Evolutionary conservation across 2,329 filamentous ascomycete genomes (phyloP), one percentile per base, ranked within the genome.

Genomic region (Ramichloridium luteum): DNA sequence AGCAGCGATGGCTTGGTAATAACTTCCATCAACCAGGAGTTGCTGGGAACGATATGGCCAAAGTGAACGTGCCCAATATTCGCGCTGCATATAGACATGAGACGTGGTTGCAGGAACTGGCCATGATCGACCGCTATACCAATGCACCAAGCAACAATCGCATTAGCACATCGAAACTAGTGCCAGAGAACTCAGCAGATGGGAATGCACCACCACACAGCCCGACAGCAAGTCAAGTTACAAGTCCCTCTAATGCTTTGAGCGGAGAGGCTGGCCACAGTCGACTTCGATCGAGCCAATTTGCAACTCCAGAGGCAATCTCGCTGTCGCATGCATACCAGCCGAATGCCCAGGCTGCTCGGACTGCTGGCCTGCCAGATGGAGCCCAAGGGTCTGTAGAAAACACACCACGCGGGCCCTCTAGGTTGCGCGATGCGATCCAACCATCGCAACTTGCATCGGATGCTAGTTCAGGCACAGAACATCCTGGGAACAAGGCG

Each of bases 21-120:
- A 73, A 81, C 41, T 96, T 78, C 54, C 67, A 80, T 50, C 62
- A 79, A 23, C 80, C 82, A 1, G 90, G 90, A 2, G 77, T 81
- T 22, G 68, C 71, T 34, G 90, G 90, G 10, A 98, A 98, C 45
- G 78, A 79, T 43, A 90, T 96, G 70, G 80, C 80, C 31, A 94
- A 96, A 61, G 93, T 84, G 37, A 98, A 98, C 53, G 83, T 98
- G 5, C 90, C 90, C 3, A 84, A 94, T 56, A 80, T 93, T 38
- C 72, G 90, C 33, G 83, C 92, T 53, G 81, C 83, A 29, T 98
- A 92, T 54, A 70, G 90, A 34, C 75, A 93, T 48, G 80, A 92
- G 49, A 96, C 88, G 0, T 64, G 92, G 47, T 59, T 78, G 33
- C 80, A 88, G 49, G 90, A 98, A 59, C 67, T 82, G 47, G 71